Percentiles rank a stretch among this genome's conserved stretches.
Conservation (phyloP, 129 eudicot genomes). For the Chrysanthemum lavandulifolium region DNA sequence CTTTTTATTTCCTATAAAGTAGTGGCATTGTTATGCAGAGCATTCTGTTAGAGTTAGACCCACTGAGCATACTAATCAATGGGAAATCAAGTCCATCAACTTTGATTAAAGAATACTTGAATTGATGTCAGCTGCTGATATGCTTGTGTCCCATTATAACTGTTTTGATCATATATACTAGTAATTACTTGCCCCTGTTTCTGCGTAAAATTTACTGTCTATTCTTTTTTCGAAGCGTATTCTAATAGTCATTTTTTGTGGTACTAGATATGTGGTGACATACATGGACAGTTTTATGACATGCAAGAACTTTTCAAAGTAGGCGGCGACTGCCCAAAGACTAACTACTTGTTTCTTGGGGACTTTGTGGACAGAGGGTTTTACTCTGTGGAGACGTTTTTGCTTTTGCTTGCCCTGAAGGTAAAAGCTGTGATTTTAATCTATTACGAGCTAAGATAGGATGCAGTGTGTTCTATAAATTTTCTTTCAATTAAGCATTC, state of each 20-base stretch:
- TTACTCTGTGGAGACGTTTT: slow-evolving; percentile 91
- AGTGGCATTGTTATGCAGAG: neutral
- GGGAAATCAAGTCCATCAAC: neutral
- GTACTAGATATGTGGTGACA: slow-evolving; percentile 85
- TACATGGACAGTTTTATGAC: slow-evolving; percentile 96
- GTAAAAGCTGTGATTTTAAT: slow-evolving; percentile 33
- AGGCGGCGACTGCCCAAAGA: slow-evolving; percentile 97
- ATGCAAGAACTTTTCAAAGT: slow-evolving; percentile 94
- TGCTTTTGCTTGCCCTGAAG: slow-evolving; percentile 91
- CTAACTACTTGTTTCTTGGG: slow-evolving; percentile 93
- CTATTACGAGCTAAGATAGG: slow-evolving; percentile 11
- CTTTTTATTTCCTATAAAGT: neutral
- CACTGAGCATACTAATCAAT: neutral
- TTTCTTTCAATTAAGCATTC: no score
- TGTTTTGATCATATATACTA: slow-evolving; percentile 11
- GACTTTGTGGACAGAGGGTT: slow-evolving; percentile 98
- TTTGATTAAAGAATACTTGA: neutral
- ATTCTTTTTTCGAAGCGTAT: neutral
- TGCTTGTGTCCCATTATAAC: neutral
- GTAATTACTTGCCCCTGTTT: slow-evolving; percentile 1
- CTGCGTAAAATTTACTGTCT: neutral
- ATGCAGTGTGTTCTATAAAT: neutral
- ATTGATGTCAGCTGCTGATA: neutral
- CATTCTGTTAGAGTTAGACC: neutral
- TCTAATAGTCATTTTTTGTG: slow-evolving; percentile 18